Evolutionary conservation across 257 asterid species (phyloP).

Genomic region (Plantago elongata): DNA sequence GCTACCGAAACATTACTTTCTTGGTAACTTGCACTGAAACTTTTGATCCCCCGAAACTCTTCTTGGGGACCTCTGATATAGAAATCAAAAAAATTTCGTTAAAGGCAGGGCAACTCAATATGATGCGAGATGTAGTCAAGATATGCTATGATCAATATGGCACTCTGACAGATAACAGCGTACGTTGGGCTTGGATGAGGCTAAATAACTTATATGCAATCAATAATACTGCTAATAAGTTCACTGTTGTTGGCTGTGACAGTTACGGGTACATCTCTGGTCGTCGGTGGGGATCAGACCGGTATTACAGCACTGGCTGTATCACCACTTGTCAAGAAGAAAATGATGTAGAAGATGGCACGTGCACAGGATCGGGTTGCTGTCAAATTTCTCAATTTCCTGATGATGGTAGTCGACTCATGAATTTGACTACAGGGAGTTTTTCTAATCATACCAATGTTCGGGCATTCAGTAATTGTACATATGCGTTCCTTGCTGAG

Average conservation of each 20-base stretch:
- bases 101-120: too few species aligned
- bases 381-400: constrained; percentile 28
- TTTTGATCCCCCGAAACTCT: too few species aligned
- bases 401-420: neutral
- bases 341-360: constrained; percentile 6
- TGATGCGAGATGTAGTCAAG: neutral
- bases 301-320: constrained; percentile 14
- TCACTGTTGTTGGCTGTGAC: constrained; percentile 23
- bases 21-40: too few species aligned
- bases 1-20: too few species aligned
- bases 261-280: neutral
- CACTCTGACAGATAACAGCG: accelerated
- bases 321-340: constrained; percentile 7
- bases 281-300: neutral
- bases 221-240: constrained; percentile 23
- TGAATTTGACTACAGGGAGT: constrained; percentile 12
- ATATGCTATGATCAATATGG: constrained; percentile 11
- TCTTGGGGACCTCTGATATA: too few species aligned
- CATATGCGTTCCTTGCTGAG: constrained; percentile 28
- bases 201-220: neutral
- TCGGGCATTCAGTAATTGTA: constrained; percentile 21
- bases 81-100: too few species aligned
- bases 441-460: constrained; percentile 21
- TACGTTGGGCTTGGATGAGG: accelerated
- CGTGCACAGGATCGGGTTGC: constrained; percentile 33